A percentile compares a stretch with the other conserved stretches of the same genome.
Conservation (phyloP, 495 filamentous ascomycete genomes). For the Terfezia boudieri region DNA sequence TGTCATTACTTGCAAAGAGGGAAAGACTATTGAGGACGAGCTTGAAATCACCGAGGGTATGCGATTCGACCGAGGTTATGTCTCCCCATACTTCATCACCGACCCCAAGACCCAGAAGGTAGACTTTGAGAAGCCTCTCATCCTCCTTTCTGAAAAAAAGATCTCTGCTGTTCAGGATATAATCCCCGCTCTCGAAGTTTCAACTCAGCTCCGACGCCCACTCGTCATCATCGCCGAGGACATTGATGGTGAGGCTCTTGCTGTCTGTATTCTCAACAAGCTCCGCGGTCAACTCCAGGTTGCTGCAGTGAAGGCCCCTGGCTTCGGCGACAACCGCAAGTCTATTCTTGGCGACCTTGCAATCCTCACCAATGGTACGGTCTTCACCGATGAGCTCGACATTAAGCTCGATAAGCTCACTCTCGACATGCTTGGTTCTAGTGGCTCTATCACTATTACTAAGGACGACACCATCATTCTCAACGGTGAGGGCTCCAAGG, state of each 20-base stretch:
- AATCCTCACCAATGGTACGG: conserved; percentile 84
- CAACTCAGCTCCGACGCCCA: conserved; percentile 81
- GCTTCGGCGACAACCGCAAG: conserved; percentile 99
- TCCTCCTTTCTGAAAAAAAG: conserved; percentile 98
- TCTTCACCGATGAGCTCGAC: conserved; percentile 96
- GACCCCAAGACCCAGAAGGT: conserved; percentile 96
- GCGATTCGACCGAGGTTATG: conserved; percentile 96
- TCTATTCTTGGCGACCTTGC: conserved; percentile 92
- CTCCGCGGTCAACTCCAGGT: conserved; percentile 98
- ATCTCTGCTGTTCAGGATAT: conserved; percentile 97
- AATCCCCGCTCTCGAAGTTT: conserved; percentile 89
- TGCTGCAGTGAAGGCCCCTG: conserved; percentile 93
- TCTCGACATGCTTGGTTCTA: conserved; percentile 84
- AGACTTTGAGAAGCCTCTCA: conserved; percentile 97
- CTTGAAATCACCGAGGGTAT: conserved; percentile 98
- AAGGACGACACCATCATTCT: conserved; percentile 99
- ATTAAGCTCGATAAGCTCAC: conserved; percentile 97
- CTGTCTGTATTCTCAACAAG: conserved; percentile 98
- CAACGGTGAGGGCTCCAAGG: conserved; percentile 93
- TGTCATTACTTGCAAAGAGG: conserved; percentile 98
- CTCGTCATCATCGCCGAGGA: conserved; percentile 98
- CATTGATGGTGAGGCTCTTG: conserved; percentile 94
- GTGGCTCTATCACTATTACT: conserved; percentile 95
- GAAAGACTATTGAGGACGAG: conserved; percentile 95
- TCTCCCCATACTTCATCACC: conserved; percentile 99